Base-by-base conservation (phyloP, 2,329 filamentous ascomycete genomes). In the Calonectria leucothoes region DNA sequence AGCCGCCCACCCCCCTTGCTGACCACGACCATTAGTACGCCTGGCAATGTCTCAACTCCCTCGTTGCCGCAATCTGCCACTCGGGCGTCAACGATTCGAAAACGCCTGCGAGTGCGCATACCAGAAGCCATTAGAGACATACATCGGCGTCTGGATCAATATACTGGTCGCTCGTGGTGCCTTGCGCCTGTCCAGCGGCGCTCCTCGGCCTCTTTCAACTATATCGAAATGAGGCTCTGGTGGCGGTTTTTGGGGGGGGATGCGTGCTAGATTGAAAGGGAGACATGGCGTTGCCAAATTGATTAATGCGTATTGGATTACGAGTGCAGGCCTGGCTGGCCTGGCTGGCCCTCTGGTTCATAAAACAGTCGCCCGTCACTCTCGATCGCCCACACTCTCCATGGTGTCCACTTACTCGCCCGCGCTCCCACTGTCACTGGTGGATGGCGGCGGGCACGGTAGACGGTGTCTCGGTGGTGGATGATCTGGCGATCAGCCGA, bases 11-110 rank as follows among this genome's bases (percentile, higher is more conserved):
- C 61, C 71, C 70, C 65, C 70, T 76, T 76, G 71, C 73, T 73
- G 72, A 70, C 69, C 72, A 73, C 48, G 61, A 31, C 73, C 55
- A 70, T 75, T 76, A 71, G 67, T 71, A 74, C 70, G 71, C 70
- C 75, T 63, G 49, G 66, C 70, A 74, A 77, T 79, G 79, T 80
- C 79, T 80, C 70, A 75, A 77, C 74, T 77, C 74, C 77, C 77
- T 79, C 72, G 70, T 70, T 78, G 51, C 68, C 71, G 75, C 68
- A 78, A 78, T 78, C 77, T 79, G 73, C 72, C 66, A 74, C 51
- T 63, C 65, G 37, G 37, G 31, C 48, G 57, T 55, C 57, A 25
- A 65, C 48, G 49, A 69, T 69, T 51, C 59, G n/a, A 45, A 65
- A 65, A 66, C 59, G 49, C 48, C 39, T 17, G 55, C 52, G 39